A percentile compares a stretch with the other conserved stretches of the same genome.
These are phyloP conservation scores for Biscutella laevigata DNA, from an alignment of 441 rosid genomes.

Conservation along the genomic window DNA sequence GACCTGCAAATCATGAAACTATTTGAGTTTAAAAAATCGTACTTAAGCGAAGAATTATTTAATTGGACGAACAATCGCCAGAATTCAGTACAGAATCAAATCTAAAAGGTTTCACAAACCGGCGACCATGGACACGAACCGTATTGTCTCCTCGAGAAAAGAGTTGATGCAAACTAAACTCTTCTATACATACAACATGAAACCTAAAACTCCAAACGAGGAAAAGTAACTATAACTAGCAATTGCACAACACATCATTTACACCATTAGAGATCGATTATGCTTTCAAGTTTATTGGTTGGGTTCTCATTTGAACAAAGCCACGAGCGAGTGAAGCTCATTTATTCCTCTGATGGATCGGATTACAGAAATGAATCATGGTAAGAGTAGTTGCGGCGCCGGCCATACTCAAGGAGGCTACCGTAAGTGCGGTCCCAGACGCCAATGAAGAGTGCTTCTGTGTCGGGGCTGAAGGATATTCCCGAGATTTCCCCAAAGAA, in stretches of 20 bases:
- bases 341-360: slow-evolving; percentile 9
- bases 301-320: background rate
- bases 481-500: slow-evolving; percentile 73
- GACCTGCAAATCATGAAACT: too few species aligned
- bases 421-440: slow-evolving; percentile 73
- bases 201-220: background rate
- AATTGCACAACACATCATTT: slow-evolving; percentile 27
- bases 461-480: slow-evolving; percentile 54
- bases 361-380: slow-evolving; percentile 39
- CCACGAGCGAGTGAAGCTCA: background rate
- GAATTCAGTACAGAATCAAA: too few species aligned
- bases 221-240: slow-evolving; percentile 18
- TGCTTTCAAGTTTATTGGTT: background rate
- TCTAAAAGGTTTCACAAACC: too few species aligned
- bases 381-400: slow-evolving; percentile 47
- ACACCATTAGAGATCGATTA: slow-evolving; percentile 6
- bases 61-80: too few species aligned
- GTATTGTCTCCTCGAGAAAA: too few species aligned
- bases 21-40: too few species aligned
- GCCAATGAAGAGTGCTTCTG: slow-evolving; percentile 63
- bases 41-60: too few species aligned
- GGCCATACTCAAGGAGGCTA: slow-evolving; percentile 53
- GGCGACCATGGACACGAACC: too few species aligned
- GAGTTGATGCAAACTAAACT: too few species aligned
- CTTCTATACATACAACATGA: slow-evolving; percentile 12